phyloP scores from a whole-genome alignment of 129 eudicot species.

The Gnaphalium uliginosum region DNA sequence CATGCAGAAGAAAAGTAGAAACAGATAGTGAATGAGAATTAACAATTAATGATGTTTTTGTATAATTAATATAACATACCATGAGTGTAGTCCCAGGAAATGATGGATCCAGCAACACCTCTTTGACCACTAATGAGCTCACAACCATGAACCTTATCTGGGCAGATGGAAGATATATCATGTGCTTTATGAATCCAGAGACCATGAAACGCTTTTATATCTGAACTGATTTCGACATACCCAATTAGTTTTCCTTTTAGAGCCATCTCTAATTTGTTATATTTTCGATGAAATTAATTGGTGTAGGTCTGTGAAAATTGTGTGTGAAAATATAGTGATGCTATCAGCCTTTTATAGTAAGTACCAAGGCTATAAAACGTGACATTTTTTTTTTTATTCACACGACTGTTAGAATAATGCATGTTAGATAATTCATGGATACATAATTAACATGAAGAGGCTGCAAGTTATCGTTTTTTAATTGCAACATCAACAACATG shows the following conservation, averaged over 20 bases:
- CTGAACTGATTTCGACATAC: slow-evolving; percentile 27
- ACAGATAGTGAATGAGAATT: background rate
- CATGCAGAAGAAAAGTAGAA: background rate
- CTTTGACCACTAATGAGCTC: slow-evolving; percentile 33
- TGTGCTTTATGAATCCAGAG: slow-evolving; percentile 22
- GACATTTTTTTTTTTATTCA: too few relatives aligned
- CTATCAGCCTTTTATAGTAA: too few relatives aligned
- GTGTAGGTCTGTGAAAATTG: too few relatives aligned
- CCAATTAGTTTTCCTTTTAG: slow-evolving; percentile 25
- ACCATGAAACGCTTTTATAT: slow-evolving; percentile 35
- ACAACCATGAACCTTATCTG: slow-evolving; percentile 33
- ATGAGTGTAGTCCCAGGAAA: slow-evolving; percentile 36
- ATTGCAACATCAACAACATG: too few relatives aligned
- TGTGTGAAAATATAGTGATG: too few relatives aligned
- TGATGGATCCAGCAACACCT: slow-evolving; percentile 33
- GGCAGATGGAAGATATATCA: slow-evolving; percentile 11
- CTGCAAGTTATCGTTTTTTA: too few relatives aligned
- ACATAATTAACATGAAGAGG: too few relatives aligned
- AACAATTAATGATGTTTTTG: too few relatives aligned
- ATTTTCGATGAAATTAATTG: background rate
- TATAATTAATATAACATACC: slow-evolving; percentile 20
- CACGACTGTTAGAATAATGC: too few relatives aligned
- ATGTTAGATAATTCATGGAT: too few relatives aligned
- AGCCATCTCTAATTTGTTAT: slow-evolving; percentile 18
- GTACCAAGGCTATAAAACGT: too few relatives aligned